phyloP scores from a whole-genome alignment of 2,329 filamentous ascomycete species.

The Diplocarpon mali region DNA sequence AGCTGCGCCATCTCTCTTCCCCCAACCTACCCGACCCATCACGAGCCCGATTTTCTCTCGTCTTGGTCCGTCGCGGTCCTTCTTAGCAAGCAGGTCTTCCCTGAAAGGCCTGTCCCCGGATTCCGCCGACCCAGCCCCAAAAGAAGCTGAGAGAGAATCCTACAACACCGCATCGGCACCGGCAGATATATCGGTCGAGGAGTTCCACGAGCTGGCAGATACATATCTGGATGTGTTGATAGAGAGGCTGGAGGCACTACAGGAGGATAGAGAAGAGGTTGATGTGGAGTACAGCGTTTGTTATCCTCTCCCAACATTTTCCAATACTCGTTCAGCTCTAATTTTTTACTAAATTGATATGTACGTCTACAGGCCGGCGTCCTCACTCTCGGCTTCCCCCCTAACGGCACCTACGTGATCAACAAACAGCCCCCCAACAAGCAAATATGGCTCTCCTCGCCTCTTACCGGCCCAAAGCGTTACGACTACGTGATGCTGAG shows the following conservation, averaged over 20 bases:
- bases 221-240: constrained; percentile 53
- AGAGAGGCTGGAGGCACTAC: constrained; percentile 55
- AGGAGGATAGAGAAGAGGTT: constrained; percentile 63
- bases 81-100: constrained; percentile 24
- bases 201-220: constrained; percentile 73
- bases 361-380: constrained; percentile 59
- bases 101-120: constrained; percentile 48
- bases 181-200: constrained; percentile 52
- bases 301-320: constrained; percentile 14
- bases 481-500: constrained; percentile 77
- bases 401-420: constrained; percentile 75
- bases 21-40: neutral
- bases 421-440: constrained; percentile 99
- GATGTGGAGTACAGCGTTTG: constrained; percentile 85
- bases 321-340: neutral
- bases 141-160: constrained; percentile 27
- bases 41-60: neutral
- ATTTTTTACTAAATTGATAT: too few species aligned
- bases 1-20: neutral
- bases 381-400: constrained; percentile 60
- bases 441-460: constrained; percentile 93
- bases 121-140: constrained; percentile 39
- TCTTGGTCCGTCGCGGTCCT: constrained; percentile 5
- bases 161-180: constrained; percentile 31
- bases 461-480: constrained; percentile 81